These are phyloP conservation scores for Phylloporus sp. DNA, from an alignment of 768 basidiomycete genomes.

Conservation along the genomic window DNA sequence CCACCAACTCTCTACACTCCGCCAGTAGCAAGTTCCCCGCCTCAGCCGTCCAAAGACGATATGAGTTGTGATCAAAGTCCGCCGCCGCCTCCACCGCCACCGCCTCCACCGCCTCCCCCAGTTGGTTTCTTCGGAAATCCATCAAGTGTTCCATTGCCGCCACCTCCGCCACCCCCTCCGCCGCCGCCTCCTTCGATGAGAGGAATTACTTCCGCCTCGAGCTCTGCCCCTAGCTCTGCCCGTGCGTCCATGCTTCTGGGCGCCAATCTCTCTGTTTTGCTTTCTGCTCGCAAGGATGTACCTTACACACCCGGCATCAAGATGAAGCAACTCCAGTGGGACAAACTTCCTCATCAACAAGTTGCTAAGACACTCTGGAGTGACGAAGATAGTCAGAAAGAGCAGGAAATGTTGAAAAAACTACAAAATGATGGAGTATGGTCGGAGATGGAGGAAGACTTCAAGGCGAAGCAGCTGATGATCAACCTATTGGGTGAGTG, in stretches of 20 bases:
- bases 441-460: conserved; percentile 96
- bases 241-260: conserved; percentile 60
- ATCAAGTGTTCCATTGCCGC: conserved; percentile 15
- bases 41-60: conserved; percentile 16
- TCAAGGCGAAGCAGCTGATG: conserved; percentile 93
- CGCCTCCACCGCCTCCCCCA: conserved; percentile 35
- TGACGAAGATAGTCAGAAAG: conserved; percentile 57
- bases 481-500: conserved; percentile 77
- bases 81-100: conserved; percentile 30
- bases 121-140: conserved; percentile 29
- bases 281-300: conserved; percentile 77
- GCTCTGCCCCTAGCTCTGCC: conserved; percentile 42
- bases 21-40: conserved; percentile 10
- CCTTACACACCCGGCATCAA: conserved; percentile 78
- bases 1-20: too few species aligned
- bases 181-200: conserved; percentile 30
- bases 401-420: conserved; percentile 76
- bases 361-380: conserved; percentile 85
- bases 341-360: conserved; percentile 89
- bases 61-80: conserved; percentile 19
- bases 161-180: conserved; percentile 37
- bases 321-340: conserved; percentile 99
- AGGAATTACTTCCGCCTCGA: conserved; percentile 31
- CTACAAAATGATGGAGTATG: conserved; percentile 84
- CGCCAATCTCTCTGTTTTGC: conserved; percentile 49